Base-by-base conservation (phyloP, 2,329 filamentous ascomycete genomes). In the Trichoderma sp. region DNA sequence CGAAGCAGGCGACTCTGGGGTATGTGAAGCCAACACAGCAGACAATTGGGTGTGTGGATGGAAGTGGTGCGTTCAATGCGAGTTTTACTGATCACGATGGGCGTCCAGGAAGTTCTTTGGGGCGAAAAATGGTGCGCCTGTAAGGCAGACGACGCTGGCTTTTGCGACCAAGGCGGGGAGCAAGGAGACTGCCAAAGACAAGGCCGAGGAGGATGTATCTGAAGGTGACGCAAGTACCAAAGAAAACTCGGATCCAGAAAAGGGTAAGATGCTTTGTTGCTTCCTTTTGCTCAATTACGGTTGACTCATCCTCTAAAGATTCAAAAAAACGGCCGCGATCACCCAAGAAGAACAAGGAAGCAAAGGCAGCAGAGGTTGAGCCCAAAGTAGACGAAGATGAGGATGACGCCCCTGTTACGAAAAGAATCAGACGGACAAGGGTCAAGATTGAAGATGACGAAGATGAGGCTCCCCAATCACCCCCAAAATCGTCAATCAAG, bases 1-100 rank as follows among this genome's bases (percentile, higher is more conserved):
- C 84, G 57, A 94, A 93, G 80, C 94, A 97, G 84, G 90, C 92
- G 77, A 97, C 93, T 73, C 84, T 97, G 81, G 93, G 93, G 94
- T 97, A 96, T 84, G 94, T 95, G 74, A 91, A 89, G 82, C 84
- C 90, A 77, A 86, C 87, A 74, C 93, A 95, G 85, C 89, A 87
- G 79, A 93, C 91, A 76, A 84, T 95, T 81, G 88, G 91, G 92
- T 94, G 80, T 75, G 89, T 82, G 23, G 66, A 30, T 59, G 71
- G 53, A 28, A 30, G 11, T 57, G 23, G 9, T 32, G 32, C n/a
- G 12, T 15, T 47, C 47, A 20, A 7, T n/a, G 13, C 9, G 5
- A 28, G 12, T 28, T 59, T 32, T 17, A 23, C 47, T 43, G 62
- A 65, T 72, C 72, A 71, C 68, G 58, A 72, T 62, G 9, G 30